Base-by-base conservation (phyloP, 257 asterid species). In the Penstemon barbatus region DNA sequence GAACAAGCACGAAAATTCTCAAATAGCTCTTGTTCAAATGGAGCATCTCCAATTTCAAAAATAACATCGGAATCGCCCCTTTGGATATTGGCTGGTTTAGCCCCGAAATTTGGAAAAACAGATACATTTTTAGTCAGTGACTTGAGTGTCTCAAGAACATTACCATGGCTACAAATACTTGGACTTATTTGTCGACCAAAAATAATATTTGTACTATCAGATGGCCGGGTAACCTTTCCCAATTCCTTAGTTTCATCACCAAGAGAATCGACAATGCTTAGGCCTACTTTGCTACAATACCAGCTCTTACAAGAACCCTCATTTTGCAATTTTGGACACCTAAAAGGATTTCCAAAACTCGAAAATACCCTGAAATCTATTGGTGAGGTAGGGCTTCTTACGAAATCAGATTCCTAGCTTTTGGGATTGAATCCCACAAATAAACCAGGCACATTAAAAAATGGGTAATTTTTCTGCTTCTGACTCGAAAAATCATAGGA, bases 301-400 rank as follows among this genome's bases (percentile, higher is more conserved):
- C 95, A 92, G 63, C 82, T 83, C 85, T 80, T 89, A 4, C 75
- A 79, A 57, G 49, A 70, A 57, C 82, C 86, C 60, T 83, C 92
- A 38, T 71, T 73, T 19, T 71, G 75, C 3, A 77, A 58, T 64
- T 61, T 86, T 18, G 74, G 77, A 13, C 87, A 75, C 87, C 95
- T 87, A 70, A 86, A 86, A 44, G 92, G 91, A 71, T 79, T 88
- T 4, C 95, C 89, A 7, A 90, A 71, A 75, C 80, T 76, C 25
- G 95, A 85, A 71, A 93, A 87, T 37, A 88, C 83, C 74, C 93
- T 83, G 67, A 88, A 87, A 67, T 93, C 99, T 79, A 93, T 82
- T 0, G 97, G 92, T 36, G 97, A 93, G 39, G 96, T 93, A 0
- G 99, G 97, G 66, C 99, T 90, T 74, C 83, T 87, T 53, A 83